Evolutionary conservation across 441 rosid genomes (phyloP).

Genomic region (Jatropha multifida): DNA sequence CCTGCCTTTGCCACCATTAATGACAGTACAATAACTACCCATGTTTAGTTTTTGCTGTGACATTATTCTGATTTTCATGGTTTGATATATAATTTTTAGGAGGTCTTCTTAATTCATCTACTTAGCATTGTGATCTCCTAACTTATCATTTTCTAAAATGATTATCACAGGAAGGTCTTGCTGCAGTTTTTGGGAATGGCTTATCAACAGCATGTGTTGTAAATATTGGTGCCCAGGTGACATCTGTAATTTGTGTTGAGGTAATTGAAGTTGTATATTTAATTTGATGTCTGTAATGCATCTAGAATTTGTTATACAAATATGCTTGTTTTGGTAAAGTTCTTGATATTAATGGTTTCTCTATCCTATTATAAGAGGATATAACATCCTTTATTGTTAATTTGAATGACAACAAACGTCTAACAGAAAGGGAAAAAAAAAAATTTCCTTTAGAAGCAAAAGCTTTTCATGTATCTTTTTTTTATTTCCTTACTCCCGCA

Average conservation of each 20-base stretch:
- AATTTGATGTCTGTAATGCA: conserved; percentile 6
- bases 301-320: background rate
- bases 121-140: conserved; percentile 10
- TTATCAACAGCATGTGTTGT: conserved; percentile 90
- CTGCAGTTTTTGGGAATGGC: conserved; percentile 96
- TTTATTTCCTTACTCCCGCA: background rate
- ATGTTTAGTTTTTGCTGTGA: background rate
- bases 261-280: conserved; percentile 37
- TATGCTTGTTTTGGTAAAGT: background rate
- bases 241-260: conserved; percentile 89
- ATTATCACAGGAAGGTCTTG: conserved; percentile 74
- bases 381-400: background rate
- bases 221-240: conserved; percentile 89
- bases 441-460: background rate
- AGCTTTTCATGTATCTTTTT: background rate
- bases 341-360: background rate
- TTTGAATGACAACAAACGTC: no score
- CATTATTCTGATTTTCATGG: background rate
- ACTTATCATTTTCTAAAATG: conserved; percentile 24
- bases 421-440: no score
- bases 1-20: background rate
- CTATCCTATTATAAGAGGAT: background rate
- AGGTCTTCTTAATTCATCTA: conserved; percentile 16
- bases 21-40: background rate
- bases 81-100: conserved; percentile 1